Evolutionary conservation across 805 yeast genomes (phyloP).

Genomic region (Hanseniaspora clermontiae): DNA sequence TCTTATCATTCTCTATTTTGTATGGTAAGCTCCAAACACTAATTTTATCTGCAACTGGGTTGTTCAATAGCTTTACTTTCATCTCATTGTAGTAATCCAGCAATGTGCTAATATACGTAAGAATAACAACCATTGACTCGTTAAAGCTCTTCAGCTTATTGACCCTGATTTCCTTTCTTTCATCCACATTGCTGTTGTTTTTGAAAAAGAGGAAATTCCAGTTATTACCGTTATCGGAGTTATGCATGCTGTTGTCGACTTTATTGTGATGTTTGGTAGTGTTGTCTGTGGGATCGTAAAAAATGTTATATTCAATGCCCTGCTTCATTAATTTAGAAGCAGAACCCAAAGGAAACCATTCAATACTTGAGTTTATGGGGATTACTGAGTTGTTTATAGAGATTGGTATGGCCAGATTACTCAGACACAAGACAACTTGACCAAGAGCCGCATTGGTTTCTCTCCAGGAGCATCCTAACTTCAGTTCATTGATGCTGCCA

Average conservation of each 20-base stretch:
- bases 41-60: constrained; percentile 32
- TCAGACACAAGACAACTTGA: constrained; percentile 54
- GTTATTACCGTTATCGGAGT: neutral
- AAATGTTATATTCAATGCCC: constrained; percentile 6
- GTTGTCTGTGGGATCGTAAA: constrained; percentile 3
- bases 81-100: neutral
- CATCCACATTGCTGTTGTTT: neutral
- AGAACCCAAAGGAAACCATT: constrained; percentile 28
- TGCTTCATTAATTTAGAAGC: constrained; percentile 10
- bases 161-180: neutral
- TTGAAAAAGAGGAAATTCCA: constrained; percentile 12
- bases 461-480: constrained; percentile 87
- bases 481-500: constrained; percentile 75
- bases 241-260: neutral
- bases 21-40: constrained; percentile 42
- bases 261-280: neutral
- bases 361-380: constrained; percentile 37
- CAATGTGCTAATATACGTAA: neutral
- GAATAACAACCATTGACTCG: neutral
- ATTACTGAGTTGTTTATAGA: constrained; percentile 16
- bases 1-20: constrained; percentile 51
- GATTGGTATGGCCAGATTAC: constrained; percentile 6
- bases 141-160: neutral
- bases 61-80: neutral
- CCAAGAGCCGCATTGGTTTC: constrained; percentile 90